Evolutionary conservation across 768 basidiomycete species (phyloP), one percentile per base, ranked within the genome.

Genomic region (Strobilomyces echinocephalus): DNA sequence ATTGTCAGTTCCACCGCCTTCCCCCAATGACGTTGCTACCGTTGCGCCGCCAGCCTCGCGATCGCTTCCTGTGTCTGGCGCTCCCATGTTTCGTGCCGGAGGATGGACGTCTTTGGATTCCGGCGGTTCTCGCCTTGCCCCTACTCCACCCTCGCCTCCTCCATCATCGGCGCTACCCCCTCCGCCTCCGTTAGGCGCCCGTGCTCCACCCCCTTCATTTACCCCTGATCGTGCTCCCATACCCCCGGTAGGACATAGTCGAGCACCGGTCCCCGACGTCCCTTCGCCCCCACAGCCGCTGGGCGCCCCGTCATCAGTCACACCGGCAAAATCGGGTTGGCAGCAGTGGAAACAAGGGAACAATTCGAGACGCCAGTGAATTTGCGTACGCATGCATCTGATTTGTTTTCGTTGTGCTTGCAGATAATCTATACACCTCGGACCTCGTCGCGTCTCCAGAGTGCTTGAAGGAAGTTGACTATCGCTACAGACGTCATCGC

Each of bases 91-190:
- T 65, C 76, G 82, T 42, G 73, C 79, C 11, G 84, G 76, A 44
- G 86, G 87, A 16, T 87, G 83, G 81, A 81, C 85, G 9, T 80
- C 81, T 34, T 72, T 88, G 24, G 87, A 86, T 54, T 76, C 77
- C 3, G 72, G 75, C 20, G 75, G 64, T 53, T 69, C 69, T 24
- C 67, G 68, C 33, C 34, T 64, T 4, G 48, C 58, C 15, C 64
- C 64, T 50, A 61, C 67, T n/a, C 47, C 61, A 33, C 59, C 55
- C 12, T 26, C 45, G n/a, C 55, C 66, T 49, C 62, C 65, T 5
- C 34, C 57, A 12, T 57, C 62, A 6, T 41, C 43, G 24, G 35
- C 41, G 11, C 52, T 56, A 1, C 46, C 63, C 16, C 61, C 66
- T 2, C 63, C 61, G 16, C 60, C 62, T 26, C 57, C 59, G 11